Conservation (phyloP, 108 stramenopile species). For the Pseudonitzschia multiseries region DNA sequence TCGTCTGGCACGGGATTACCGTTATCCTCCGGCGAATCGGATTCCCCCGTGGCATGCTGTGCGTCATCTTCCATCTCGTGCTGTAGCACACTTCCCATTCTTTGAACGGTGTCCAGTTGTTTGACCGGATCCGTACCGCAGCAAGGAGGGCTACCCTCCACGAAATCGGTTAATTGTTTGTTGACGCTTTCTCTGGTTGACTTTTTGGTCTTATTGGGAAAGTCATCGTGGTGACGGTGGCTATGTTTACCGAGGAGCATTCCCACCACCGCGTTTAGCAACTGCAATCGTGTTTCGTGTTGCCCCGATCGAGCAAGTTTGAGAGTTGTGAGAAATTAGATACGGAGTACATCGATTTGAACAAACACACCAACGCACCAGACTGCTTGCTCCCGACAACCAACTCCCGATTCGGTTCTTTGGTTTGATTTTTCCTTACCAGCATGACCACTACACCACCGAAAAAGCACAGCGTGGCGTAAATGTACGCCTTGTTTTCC, state of each 20-base stretch:
- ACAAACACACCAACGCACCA: not conserved
- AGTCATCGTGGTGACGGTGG: slow-evolving; percentile 26
- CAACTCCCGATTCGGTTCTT: not conserved
- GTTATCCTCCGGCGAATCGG: not conserved
- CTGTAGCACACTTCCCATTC: slow-evolving; percentile 28
- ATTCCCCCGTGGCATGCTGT: not conserved
- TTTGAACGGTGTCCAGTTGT: slow-evolving; percentile 33
- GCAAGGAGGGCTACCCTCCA: slow-evolving; percentile 17
- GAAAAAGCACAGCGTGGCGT: slow-evolving; percentile 62
- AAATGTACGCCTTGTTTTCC: slow-evolving; percentile 46
- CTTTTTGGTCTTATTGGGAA: not conserved
- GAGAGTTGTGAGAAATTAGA: not conserved
- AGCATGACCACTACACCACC: slow-evolving; percentile 55
- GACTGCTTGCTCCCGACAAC: not conserved
- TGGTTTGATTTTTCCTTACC: slow-evolving; percentile 40
- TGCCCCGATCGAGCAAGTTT: not conserved
- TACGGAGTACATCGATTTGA: no score
- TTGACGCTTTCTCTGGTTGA: slow-evolving; percentile 2
- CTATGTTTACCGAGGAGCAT: slow-evolving; percentile 14
- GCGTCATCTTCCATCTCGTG: slow-evolving; percentile 1
- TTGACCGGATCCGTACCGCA: slow-evolving; percentile 43
- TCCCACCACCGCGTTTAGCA: slow-evolving; percentile 19
- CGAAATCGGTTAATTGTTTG: not conserved
- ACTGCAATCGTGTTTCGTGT: not conserved
- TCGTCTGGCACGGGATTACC: not conserved